These are phyloP conservation scores for Staphylotrichum tortipilum DNA, from an alignment of 495 filamentous ascomycete species.

Conservation along the genomic window DNA sequence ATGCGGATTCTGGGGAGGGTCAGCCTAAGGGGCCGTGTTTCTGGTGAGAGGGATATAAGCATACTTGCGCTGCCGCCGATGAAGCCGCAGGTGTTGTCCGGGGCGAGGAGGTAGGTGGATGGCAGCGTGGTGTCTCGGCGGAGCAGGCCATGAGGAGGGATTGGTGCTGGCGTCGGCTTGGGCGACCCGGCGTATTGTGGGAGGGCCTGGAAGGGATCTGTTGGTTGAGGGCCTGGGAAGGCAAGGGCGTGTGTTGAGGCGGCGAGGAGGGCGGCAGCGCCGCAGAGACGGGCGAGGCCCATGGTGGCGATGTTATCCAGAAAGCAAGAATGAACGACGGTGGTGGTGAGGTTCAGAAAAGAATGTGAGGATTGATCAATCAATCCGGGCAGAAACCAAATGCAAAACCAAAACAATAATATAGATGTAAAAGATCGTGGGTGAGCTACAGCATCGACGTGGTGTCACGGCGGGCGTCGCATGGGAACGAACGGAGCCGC, in stretches of 20 bases:
- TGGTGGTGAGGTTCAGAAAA: neutral
- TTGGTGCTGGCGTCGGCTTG: slow-evolving; percentile 27
- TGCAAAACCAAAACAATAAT: no score
- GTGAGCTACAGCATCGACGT: slow-evolving; percentile 1
- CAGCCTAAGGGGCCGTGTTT: neutral
- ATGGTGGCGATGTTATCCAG: no score
- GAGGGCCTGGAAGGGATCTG: slow-evolving; percentile 16
- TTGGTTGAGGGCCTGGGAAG: slow-evolving; percentile 27
- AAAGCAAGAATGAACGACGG: neutral
- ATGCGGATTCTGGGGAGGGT: slow-evolving; percentile 21
- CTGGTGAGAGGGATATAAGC: slow-evolving; percentile 1
- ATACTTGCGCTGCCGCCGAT: slow-evolving; percentile 25
- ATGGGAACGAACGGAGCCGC: neutral
- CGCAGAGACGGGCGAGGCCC: slow-evolving; percentile 5
- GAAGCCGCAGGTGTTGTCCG: slow-evolving; percentile 44
- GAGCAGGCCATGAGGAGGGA: slow-evolving; percentile 23
- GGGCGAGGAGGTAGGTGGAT: slow-evolving; percentile 32
- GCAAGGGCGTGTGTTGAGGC: slow-evolving; percentile 28
- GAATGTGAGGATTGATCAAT: neutral
- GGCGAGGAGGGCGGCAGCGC: slow-evolving; percentile 25
- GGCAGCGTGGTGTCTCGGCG: slow-evolving; percentile 18
- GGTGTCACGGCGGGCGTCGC: neutral
- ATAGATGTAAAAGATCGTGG: neutral
- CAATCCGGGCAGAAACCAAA: no score
- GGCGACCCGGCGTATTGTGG: slow-evolving; percentile 14